Conservation (phyloP, 805 yeast species). For the Zygosaccharomyces kombuchaensis region DNA sequence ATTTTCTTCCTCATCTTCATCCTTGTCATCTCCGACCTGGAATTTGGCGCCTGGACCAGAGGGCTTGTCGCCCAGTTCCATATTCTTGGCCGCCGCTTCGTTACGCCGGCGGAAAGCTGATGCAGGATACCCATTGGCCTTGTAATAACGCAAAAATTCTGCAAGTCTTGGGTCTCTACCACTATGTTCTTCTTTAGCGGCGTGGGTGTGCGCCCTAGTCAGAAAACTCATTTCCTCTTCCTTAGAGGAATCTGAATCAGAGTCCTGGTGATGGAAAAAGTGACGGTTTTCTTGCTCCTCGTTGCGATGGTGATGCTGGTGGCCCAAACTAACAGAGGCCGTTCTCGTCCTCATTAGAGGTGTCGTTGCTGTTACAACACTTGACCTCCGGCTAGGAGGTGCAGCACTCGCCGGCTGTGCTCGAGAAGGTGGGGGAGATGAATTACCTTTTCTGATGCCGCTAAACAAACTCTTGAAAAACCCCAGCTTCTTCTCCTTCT, state of each 20-base stretch:
- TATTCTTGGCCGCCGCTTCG: constrained; percentile 19
- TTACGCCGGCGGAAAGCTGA: constrained; percentile 26
- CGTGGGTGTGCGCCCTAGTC: neutral
- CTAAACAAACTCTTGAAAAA: constrained; percentile 38
- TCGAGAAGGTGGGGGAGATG: constrained; percentile 3
- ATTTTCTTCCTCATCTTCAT: constrained; percentile 10
- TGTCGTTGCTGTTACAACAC: constrained; percentile 9
- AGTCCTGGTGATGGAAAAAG: neutral
- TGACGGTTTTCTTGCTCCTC: neutral
- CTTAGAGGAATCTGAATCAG: neutral
- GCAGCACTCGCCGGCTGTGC: neutral
- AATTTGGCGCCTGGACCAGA: constrained; percentile 8
- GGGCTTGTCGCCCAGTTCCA: constrained; percentile 10
- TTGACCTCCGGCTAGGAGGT: constrained; percentile 13
- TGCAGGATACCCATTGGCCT: constrained; percentile 23
- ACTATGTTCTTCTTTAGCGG: constrained; percentile 2
- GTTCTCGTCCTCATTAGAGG: constrained; percentile 23
- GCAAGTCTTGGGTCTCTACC: constrained; percentile 44
- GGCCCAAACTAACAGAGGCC: constrained; percentile 16
- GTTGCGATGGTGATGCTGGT: constrained; percentile 11
- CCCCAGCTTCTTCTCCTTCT: constrained; percentile 32
- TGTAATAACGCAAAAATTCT: constrained; percentile 42
- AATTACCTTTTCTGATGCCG: constrained; percentile 17
- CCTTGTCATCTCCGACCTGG: constrained; percentile 15
- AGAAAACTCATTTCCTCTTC: neutral